Evolutionary conservation across 2,329 filamentous ascomycete genomes (phyloP).

Genomic region (Fusarium oligoseptatum): DNA sequence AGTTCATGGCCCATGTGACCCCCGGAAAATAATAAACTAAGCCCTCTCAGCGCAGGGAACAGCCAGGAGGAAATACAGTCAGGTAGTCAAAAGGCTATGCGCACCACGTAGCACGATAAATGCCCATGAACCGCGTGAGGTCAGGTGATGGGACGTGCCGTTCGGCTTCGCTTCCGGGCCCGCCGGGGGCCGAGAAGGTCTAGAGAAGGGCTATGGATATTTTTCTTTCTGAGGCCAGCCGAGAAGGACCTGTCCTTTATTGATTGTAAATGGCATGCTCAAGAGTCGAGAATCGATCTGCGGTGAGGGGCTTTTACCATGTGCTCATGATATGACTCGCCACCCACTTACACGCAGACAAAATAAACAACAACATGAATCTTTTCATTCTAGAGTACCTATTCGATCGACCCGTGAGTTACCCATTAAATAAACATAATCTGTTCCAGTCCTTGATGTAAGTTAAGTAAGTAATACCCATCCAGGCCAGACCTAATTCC

Average conservation of each 20-base stretch:
- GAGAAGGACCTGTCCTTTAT: background rate
- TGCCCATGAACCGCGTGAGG: slow-evolving; percentile 25
- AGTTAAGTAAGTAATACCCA: background rate
- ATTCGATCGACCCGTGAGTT: background rate
- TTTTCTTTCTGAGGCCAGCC: background rate
- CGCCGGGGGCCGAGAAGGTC: background rate
- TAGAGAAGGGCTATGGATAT: background rate
- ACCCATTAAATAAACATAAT: background rate
- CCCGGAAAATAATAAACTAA: background rate
- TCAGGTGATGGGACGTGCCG: slow-evolving; percentile 19
- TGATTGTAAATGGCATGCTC: background rate
- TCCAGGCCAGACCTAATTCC: background rate
- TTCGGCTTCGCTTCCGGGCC: slow-evolving; percentile 4
- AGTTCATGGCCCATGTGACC: slow-evolving; percentile 14
- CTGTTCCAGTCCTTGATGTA: background rate
- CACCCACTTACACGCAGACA: background rate
- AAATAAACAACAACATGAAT: background rate
- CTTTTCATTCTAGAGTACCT: background rate
- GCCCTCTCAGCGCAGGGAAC: background rate
- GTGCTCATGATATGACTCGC: background rate
- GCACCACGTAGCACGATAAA: slow-evolving; percentile 26
- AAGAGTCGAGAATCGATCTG: background rate
- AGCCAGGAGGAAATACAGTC: background rate
- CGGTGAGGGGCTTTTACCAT: background rate
- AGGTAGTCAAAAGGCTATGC: slow-evolving; percentile 1